Percentiles rank a stretch among this genome's conserved stretches.
These are phyloP conservation scores for Daldinia sp. DNA, from an alignment of 2,329 filamentous ascomycete genomes.

Conservation along the genomic window DNA sequence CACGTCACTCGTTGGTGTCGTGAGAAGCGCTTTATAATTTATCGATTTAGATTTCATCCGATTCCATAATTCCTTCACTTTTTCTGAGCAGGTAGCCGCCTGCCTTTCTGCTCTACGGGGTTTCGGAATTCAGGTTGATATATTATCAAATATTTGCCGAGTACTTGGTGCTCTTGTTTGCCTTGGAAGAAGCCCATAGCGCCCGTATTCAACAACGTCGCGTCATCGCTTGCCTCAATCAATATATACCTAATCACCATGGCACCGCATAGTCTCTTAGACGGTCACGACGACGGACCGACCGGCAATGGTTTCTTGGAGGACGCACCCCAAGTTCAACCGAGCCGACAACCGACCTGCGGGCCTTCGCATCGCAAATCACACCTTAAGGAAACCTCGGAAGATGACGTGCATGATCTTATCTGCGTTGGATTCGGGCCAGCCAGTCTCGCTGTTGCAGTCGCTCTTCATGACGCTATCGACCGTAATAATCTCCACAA, in stretches of 20 bases:
- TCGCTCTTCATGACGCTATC: conserved; percentile 85
- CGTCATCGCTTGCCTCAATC: neutral
- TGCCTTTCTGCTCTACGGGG: neutral
- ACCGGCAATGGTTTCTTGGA: conserved; percentile 21
- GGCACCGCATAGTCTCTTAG: conserved; percentile 45
- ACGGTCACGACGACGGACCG: conserved; percentile 40
- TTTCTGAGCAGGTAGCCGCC: neutral
- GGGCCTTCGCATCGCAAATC: conserved; percentile 44
- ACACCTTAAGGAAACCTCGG: conserved; percentile 60
- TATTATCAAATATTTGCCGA: neutral
- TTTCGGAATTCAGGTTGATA: neutral
- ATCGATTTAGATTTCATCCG: neutral
- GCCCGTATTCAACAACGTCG: conserved; percentile 24
- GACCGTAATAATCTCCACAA: conserved; percentile 58
- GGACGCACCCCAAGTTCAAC: neutral
- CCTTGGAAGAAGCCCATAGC: neutral
- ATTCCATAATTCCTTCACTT: neutral
- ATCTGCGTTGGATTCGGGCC: conserved; percentile 94
- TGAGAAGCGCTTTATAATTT: neutral
- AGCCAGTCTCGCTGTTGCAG: conserved; percentile 86
- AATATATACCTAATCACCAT: conserved; percentile 36
- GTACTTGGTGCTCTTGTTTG: neutral
- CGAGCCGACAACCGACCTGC: conserved; percentile 3
- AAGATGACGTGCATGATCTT: conserved; percentile 78
- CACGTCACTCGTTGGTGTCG: neutral